phyloP scores from a whole-genome alignment of 1,139 yeast genomes.

The Saccharomyces pastorianus region DNA sequence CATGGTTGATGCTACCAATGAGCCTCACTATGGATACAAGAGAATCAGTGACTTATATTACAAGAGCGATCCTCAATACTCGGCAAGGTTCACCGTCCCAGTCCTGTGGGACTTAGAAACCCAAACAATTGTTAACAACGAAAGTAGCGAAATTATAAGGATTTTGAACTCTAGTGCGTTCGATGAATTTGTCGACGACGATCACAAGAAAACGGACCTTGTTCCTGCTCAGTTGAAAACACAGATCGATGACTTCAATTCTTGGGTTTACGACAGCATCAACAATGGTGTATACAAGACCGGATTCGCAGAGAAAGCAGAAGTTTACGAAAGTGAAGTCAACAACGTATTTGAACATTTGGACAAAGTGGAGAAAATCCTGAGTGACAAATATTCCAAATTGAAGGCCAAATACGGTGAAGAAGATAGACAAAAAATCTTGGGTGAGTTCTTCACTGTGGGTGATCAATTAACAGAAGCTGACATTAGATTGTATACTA shows the following conservation, averaged over 20 bases:
- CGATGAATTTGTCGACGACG: slow-evolving; percentile 42
- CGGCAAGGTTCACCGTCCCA: slow-evolving; percentile 85
- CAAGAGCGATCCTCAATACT: slow-evolving; percentile 66
- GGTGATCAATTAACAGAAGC: slow-evolving; percentile 79
- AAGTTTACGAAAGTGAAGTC: slow-evolving; percentile 71
- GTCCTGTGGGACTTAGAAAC: slow-evolving; percentile 83
- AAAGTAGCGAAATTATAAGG: slow-evolving; percentile 80
- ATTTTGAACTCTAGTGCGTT: slow-evolving; percentile 65
- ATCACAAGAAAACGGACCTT: slow-evolving; percentile 45
- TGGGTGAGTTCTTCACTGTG: slow-evolving; percentile 32
- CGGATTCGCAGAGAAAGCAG: slow-evolving; percentile 83
- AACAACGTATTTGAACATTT: slow-evolving; percentile 56
- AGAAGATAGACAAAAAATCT: slow-evolving; percentile 21
- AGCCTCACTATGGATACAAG: slow-evolving; percentile 52
- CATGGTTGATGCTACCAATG: slow-evolving; percentile 41
- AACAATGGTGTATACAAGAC: slow-evolving; percentile 93
- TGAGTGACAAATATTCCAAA: slow-evolving; percentile 40
- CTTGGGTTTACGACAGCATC: slow-evolving; percentile 78
- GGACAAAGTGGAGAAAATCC: slow-evolving; percentile 65
- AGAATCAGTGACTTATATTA: slow-evolving; percentile 65
- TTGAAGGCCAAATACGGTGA: slow-evolving; percentile 29
- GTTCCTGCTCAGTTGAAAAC: slow-evolving; percentile 50
- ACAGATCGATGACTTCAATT: slow-evolving; percentile 68
- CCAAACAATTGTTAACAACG: slow-evolving; percentile 80
- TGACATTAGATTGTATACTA: slow-evolving; percentile 75